Evolutionary conservation across 257 asterid species (phyloP).

Genomic region (Salvia hispanica): DNA sequence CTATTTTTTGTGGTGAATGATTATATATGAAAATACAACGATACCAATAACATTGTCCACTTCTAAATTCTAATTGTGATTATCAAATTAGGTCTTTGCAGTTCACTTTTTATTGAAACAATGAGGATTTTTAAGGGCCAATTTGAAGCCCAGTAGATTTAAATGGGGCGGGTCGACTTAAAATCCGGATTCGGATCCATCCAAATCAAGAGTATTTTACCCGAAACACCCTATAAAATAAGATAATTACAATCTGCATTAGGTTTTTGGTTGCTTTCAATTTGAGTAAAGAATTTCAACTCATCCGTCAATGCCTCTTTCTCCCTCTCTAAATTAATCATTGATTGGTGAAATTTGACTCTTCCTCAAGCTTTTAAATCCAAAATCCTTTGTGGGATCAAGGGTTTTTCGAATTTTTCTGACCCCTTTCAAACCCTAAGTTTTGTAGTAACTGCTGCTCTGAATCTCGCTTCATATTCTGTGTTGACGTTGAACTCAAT

Average conservation of each 20-base stretch:
- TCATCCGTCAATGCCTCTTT: slow-evolving; percentile 32
- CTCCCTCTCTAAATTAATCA: slow-evolving; percentile 24
- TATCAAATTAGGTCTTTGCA: no score
- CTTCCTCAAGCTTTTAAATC: not conserved
- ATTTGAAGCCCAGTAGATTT: not conserved
- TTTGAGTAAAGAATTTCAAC: slow-evolving; percentile 27
- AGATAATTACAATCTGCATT: slow-evolving; percentile 31
- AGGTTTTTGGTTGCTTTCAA: slow-evolving; percentile 30
- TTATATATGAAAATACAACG: no score
- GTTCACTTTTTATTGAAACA: no score
- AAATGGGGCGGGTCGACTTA: not conserved
- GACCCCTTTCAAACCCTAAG: slow-evolving; percentile 29
- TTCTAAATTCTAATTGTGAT: no score
- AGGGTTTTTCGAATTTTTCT: slow-evolving; percentile 31
- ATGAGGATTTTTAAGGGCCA: no score
- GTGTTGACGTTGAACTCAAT: slow-evolving; percentile 20
- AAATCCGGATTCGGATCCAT: not conserved
- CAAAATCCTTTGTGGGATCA: slow-evolving; percentile 24
- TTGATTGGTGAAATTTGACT: slow-evolving; percentile 33
- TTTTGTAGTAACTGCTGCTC: slow-evolving; percentile 2
- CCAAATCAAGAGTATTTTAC: slow-evolving; percentile 4
- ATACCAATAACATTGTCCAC: no score
- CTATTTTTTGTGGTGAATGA: no score
- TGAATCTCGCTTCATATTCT: slow-evolving; percentile 1
- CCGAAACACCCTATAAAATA: not conserved